phyloP scores from a whole-genome alignment of 352 stramenopile genomes.

The Saprolegnia diclina region DNA sequence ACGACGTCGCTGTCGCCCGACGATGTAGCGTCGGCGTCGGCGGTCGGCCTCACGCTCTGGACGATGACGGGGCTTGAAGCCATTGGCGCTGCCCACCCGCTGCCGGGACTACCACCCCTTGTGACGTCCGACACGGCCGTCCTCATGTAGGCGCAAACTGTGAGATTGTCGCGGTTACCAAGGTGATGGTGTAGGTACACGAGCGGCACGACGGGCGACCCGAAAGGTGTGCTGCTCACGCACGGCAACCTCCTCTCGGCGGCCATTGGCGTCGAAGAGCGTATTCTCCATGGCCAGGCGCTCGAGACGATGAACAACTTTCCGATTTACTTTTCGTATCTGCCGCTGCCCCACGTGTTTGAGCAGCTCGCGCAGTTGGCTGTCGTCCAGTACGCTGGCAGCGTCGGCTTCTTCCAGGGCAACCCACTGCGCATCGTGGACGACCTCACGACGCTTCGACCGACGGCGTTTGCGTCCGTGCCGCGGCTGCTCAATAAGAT shows the following conservation, averaged over 20 bases:
- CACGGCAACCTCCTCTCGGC: slow-evolving; percentile 71
- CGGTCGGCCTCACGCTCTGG: not conserved
- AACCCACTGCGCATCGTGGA: slow-evolving; percentile 89
- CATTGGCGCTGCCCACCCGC: not conserved
- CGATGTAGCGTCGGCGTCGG: not conserved
- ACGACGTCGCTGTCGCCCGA: not conserved
- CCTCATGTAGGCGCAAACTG: slow-evolving; percentile 12
- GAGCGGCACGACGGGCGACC: slow-evolving; percentile 93
- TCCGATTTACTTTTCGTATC: slow-evolving; percentile 89
- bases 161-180: slow-evolving; percentile 58
- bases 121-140: slow-evolving; percentile 20
- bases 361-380: slow-evolving; percentile 87
- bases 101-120: slow-evolving; percentile 5
- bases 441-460: slow-evolving; percentile 88
- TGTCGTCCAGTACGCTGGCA: slow-evolving; percentile 71
- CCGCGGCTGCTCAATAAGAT: slow-evolving; percentile 97
- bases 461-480: slow-evolving; percentile 91
- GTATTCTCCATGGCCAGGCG: slow-evolving; percentile 48
- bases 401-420: slow-evolving; percentile 86
- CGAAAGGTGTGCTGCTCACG: slow-evolving; percentile 93
- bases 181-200: slow-evolving; percentile 70
- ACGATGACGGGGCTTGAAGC: slow-evolving; percentile 12
- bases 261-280: slow-evolving; percentile 31
- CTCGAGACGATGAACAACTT: slow-evolving; percentile 40
- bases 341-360: slow-evolving; percentile 96